phyloP scores from a whole-genome alignment of 176 grass and related monocot species.

The Poa annua region DNA sequence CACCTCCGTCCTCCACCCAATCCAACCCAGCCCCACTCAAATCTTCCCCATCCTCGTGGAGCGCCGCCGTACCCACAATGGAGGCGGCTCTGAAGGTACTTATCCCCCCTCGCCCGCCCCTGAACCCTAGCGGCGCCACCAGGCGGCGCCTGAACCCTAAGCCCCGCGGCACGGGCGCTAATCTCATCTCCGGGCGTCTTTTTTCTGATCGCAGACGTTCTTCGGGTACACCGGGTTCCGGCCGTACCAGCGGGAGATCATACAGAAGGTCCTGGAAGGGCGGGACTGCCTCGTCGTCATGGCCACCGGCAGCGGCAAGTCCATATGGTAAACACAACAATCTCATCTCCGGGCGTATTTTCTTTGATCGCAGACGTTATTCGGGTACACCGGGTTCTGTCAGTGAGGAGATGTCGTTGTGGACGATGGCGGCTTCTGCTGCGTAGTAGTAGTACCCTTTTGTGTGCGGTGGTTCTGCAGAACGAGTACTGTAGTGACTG shows the following conservation, averaged over 20 bases:
- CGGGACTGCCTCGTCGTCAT: conserved; percentile 89
- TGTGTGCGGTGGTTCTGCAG: neutral
- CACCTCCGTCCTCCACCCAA: conserved; percentile 11
- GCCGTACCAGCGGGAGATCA: conserved; percentile 78
- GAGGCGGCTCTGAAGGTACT: conserved; percentile 67
- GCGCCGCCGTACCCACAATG: conserved; percentile 38
- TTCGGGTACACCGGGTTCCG: conserved; percentile 75
- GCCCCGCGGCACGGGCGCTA: neutral
- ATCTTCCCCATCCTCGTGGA: conserved; percentile 9
- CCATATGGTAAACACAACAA: conserved; percentile 68
- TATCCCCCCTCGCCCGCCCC: neutral
- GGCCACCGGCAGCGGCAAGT: conserved; percentile 97
- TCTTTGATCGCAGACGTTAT: too few relatives aligned
- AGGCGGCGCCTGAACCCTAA: conserved; percentile 28
- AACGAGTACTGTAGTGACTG: neutral
- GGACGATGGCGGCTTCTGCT: neutral
- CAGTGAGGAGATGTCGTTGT: neutral
- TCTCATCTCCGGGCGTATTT: too few relatives aligned
- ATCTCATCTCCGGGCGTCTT: neutral
- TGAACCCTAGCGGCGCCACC: conserved; percentile 27
- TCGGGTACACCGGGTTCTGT: too few relatives aligned
- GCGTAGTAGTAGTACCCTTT: neutral
- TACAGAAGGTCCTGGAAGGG: conserved; percentile 64
- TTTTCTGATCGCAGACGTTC: conserved; percentile 52
- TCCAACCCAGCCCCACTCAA: neutral